These are phyloP conservation scores for Multifurca ochricompacta DNA, from an alignment of 768 basidiomycete species.

Conservation along the genomic window DNA sequence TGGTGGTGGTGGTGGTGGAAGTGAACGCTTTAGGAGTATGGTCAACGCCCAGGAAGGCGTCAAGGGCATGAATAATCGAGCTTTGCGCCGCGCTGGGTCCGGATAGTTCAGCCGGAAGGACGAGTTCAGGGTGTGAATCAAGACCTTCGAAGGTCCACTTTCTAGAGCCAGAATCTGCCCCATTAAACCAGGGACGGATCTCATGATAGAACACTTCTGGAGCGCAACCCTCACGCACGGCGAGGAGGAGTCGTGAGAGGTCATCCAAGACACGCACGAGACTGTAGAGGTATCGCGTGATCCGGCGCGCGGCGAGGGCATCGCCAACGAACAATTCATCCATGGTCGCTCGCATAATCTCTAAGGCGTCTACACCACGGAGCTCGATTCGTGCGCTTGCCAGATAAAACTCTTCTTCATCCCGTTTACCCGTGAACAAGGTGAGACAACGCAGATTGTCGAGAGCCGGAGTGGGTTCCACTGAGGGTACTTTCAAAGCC, in stretches of 20 bases:
- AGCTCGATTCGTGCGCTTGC: slow-evolving; percentile 82
- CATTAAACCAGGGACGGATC: slow-evolving; percentile 58
- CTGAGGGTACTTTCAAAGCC: slow-evolving; percentile 27
- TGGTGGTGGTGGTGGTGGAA: slow-evolving; percentile 2
- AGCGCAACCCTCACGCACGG: slow-evolving; percentile 61
- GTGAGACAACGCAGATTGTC: slow-evolving; percentile 59
- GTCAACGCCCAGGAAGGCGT: slow-evolving; percentile 47
- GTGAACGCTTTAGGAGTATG: slow-evolving; percentile 29
- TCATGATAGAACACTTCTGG: slow-evolving; percentile 55
- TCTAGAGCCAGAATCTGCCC: slow-evolving; percentile 36
- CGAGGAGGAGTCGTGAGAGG: slow-evolving; percentile 50
- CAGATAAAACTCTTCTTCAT: slow-evolving; percentile 86
- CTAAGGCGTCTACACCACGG: slow-evolving; percentile 74
- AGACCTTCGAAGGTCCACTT: slow-evolving; percentile 42
- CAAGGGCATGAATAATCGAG: slow-evolving; percentile 48
- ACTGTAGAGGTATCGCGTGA: slow-evolving; percentile 52
- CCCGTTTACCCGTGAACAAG: slow-evolving; percentile 67
- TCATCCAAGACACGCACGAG: slow-evolving; percentile 60
- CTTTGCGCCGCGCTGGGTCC: slow-evolving; percentile 59
- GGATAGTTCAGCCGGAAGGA: slow-evolving; percentile 35
- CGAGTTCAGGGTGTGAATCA: slow-evolving; percentile 27
- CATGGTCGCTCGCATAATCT: slow-evolving; percentile 76
- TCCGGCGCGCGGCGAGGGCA: slow-evolving; percentile 37
- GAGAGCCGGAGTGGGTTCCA: slow-evolving; percentile 33
- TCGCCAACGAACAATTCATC: slow-evolving; percentile 81